phyloP scores from a whole-genome alignment of 31 red algal species.

The Asparagopsis taxiformis region DNA sequence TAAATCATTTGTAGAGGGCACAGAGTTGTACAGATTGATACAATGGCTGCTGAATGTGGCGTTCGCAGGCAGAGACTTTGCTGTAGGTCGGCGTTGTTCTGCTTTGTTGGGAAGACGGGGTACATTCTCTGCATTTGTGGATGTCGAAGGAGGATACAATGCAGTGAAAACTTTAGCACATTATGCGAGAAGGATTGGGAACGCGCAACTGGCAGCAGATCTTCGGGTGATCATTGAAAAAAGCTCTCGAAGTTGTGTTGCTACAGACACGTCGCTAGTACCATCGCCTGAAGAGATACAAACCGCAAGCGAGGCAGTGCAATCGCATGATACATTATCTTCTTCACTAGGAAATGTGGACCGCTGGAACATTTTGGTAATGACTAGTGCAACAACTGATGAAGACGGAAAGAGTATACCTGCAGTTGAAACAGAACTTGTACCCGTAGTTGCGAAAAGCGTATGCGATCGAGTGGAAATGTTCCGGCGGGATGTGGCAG shows the following conservation, averaged over 20 bases:
- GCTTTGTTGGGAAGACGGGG: slow-evolving; percentile 32
- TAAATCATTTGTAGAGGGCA: slow-evolving; percentile 35
- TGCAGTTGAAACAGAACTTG: slow-evolving; percentile 2
- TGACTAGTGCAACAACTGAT: slow-evolving; percentile 2
- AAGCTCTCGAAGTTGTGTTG: slow-evolving; percentile 46
- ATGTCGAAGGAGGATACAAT: slow-evolving; percentile 47
- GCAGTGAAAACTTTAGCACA: slow-evolving; percentile 30
- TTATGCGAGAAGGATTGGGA: slow-evolving; percentile 10
- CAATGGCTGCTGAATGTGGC: slow-evolving; percentile 57
- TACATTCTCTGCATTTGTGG: slow-evolving; percentile 59
- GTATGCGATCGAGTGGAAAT: slow-evolving; percentile 34
- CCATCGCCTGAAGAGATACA: slow-evolving; percentile 16
- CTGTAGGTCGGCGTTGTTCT: slow-evolving; percentile 34
- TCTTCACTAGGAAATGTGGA: slow-evolving; percentile 28
- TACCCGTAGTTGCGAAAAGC: not conserved
- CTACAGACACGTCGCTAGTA: slow-evolving; percentile 43
- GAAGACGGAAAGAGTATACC: slow-evolving; percentile 11
- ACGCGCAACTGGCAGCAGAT: slow-evolving; percentile 7
- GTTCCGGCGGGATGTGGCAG: slow-evolving; percentile 7
- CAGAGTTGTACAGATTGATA: slow-evolving; percentile 45
- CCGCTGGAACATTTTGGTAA: not conserved
- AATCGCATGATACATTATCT: slow-evolving; percentile 22
- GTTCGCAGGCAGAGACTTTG: slow-evolving; percentile 47
- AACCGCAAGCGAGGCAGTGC: slow-evolving; percentile 19
- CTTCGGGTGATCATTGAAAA: slow-evolving; percentile 27